Conservation (phyloP, 305 asterid species). For the Solanum hybrid region DNA sequence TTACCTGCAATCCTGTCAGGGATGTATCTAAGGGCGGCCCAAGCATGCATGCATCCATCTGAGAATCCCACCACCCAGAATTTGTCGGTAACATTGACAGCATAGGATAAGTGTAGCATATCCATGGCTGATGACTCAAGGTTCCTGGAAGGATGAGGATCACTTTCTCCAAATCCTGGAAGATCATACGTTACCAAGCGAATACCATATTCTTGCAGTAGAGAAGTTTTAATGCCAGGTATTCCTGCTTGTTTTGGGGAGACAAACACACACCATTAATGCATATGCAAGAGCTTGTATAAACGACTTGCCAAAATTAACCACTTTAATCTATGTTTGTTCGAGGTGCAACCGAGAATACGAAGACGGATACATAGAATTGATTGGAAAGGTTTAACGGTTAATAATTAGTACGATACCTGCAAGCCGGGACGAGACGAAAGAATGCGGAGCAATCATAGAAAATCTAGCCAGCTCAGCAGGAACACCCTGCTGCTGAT, state of each 20-base stretch:
- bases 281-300: background rate
- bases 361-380: background rate
- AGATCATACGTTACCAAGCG: conserved; percentile 73
- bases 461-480: conserved; percentile 73
- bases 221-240: conserved; percentile 58
- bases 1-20: conserved; percentile 87
- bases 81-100: conserved; percentile 65
- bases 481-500: conserved; percentile 74
- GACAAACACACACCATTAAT: conserved; percentile 10
- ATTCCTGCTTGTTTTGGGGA: conserved; percentile 40
- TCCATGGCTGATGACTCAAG: conserved; percentile 92
- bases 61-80: conserved; percentile 87
- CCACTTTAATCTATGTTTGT: background rate
- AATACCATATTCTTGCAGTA: conserved; percentile 67
- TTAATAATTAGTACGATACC: conserved; percentile 30
- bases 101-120: conserved; percentile 66
- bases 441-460: conserved; percentile 64
- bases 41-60: conserved; percentile 73
- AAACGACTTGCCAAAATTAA: background rate
- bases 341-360: background rate
- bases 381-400: background rate
- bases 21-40: conserved; percentile 91
- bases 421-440: conserved; percentile 85
- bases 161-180: conserved; percentile 95
- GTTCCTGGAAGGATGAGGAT: conserved; percentile 68